Conservation (phyloP, 1,284 basidiomycete genomes). For the Ustanciosporium gigantosporum region DNA sequence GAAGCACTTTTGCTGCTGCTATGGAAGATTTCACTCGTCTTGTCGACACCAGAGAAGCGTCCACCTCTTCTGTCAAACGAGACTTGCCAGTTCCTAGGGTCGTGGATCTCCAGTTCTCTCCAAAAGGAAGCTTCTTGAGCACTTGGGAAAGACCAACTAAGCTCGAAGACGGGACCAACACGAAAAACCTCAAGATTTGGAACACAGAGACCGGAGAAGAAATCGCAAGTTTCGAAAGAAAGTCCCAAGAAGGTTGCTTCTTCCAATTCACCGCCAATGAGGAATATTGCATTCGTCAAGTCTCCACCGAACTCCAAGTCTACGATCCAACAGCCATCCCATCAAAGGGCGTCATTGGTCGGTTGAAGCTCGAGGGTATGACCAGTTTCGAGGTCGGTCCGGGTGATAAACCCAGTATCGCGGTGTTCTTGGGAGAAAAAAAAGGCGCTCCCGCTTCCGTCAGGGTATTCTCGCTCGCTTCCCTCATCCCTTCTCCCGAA, state of each 20-base stretch:
- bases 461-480: constrained; percentile 77
- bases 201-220: constrained; percentile 78
- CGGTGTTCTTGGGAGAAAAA: constrained; percentile 90
- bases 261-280: constrained; percentile 91
- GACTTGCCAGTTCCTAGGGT: constrained; percentile 68
- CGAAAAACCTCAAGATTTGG: constrained; percentile 86
- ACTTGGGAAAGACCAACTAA: constrained; percentile 86
- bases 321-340: constrained; percentile 76
- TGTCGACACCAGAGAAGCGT: constrained; percentile 65
- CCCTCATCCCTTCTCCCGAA: constrained; percentile 69
- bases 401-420: constrained; percentile 79
- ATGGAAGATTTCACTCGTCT: constrained; percentile 77
- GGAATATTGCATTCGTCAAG: constrained; percentile 81
- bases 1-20: constrained; percentile 82
- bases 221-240: constrained; percentile 79
- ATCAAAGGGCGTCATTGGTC: constrained; percentile 76
- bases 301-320: constrained; percentile 83
- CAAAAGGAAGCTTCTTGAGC: constrained; percentile 84
- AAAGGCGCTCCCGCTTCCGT: constrained; percentile 93
- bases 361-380: constrained; percentile 79
- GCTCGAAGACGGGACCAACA: constrained; percentile 74
- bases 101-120: constrained; percentile 86
- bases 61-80: constrained; percentile 36
- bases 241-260: constrained; percentile 72
- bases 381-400: constrained; percentile 76